Conservation (phyloP, 345 rosid genomes). For the Erysimum cheiranthoides region DNA sequence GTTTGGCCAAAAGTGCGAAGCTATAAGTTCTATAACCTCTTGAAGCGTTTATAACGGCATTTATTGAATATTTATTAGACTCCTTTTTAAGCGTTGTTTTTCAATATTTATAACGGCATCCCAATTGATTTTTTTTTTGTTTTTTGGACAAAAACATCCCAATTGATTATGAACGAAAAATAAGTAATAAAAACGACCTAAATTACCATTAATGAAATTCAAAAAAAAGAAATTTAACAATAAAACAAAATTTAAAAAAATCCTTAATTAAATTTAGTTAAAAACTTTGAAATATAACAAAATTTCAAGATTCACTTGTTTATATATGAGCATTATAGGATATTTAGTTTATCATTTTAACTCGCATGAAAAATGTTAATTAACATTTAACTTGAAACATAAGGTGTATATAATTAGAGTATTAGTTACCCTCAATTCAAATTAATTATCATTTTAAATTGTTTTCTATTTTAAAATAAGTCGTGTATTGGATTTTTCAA, state of each 20-base stretch:
- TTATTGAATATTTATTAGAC: slow-evolving; percentile 8
- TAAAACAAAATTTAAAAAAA: too few relatives aligned
- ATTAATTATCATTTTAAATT: neutral
- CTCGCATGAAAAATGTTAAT: neutral
- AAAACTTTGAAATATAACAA: too few relatives aligned
- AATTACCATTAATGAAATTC: neutral
- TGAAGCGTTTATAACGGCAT: slow-evolving; percentile 5
- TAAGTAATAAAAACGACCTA: neutral
- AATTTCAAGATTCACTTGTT: too few relatives aligned
- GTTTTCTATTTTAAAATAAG: neutral
- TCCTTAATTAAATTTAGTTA: too few relatives aligned
- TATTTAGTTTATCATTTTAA: neutral
- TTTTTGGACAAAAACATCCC: too few relatives aligned
- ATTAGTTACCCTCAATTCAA: neutral
- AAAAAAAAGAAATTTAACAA: too few relatives aligned
- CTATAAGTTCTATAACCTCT: neutral
- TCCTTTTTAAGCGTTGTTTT: neutral
- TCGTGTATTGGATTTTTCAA: neutral
- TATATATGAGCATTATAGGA: neutral
- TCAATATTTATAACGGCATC: neutral
- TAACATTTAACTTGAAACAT: neutral
- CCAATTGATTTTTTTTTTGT: too few relatives aligned
- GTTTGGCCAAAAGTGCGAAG: neutral
- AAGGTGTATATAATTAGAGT: neutral
- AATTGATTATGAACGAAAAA: neutral